phyloP scores from a whole-genome alignment of 164 flowering plant genomes.

The Magnolia kwangsiensis region DNA sequence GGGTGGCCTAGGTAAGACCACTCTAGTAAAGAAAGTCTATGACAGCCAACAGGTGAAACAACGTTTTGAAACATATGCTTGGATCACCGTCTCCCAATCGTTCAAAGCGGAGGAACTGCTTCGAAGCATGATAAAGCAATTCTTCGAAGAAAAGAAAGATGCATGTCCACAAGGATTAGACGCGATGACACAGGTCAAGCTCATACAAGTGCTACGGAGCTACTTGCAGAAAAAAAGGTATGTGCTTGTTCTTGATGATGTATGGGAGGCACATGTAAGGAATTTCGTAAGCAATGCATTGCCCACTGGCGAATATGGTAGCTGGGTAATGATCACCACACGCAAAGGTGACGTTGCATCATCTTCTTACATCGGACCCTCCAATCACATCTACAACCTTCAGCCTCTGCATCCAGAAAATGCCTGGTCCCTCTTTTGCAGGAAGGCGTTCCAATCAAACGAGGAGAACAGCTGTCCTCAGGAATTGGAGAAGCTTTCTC shows the following conservation, averaged over 20 bases:
- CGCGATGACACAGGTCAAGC: constrained; percentile 21
- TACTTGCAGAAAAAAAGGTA: constrained; percentile 8
- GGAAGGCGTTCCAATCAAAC: constrained; percentile 10
- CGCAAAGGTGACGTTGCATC: constrained; percentile 8
- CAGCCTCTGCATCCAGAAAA: not conserved
- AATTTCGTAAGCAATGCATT: constrained; percentile 21
- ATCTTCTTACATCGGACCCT: too few relatives aligned
- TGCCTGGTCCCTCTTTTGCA: constrained; percentile 33
- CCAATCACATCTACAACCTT: not conserved
- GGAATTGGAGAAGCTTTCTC: constrained; percentile 1
- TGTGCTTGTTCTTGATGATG: constrained; percentile 38
- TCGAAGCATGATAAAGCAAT: not conserved
- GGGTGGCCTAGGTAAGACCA: constrained; percentile 23
- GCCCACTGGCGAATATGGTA: constrained; percentile 18
- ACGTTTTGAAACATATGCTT: constrained; percentile 18
- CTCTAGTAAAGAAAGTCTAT: constrained; percentile 15
- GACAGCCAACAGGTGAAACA: not conserved
- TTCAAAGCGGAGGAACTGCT: not conserved
- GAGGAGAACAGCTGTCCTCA: not conserved
- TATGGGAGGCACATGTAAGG: constrained; percentile 29
- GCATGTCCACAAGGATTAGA: not conserved
- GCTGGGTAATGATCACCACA: constrained; percentile 38
- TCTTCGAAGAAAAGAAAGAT: not conserved
- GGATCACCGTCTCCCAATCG: constrained; percentile 12
- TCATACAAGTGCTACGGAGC: constrained; percentile 10